phyloP scores from a whole-genome alignment of 2,329 filamentous ascomycete species.

The Fusarium humuli region DNA sequence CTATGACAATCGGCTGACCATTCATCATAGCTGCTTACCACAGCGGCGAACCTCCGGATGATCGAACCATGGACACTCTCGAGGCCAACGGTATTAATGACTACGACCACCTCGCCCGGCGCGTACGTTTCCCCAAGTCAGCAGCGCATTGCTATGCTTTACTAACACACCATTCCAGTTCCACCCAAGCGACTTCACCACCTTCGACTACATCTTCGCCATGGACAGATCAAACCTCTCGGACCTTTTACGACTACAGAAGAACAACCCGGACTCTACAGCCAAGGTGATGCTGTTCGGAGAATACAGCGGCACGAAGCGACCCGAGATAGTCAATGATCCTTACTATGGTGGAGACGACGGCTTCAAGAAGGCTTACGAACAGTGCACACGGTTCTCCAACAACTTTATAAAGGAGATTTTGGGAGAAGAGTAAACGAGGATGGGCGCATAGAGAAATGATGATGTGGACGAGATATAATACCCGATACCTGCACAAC shows the following conservation, averaged over 20 bases:
- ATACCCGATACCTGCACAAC: conserved; percentile 43
- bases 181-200: conserved; percentile 76
- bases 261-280: conserved; percentile 67
- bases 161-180: conserved; percentile 55
- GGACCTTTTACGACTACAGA: conserved; percentile 72
- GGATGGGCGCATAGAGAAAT: background rate
- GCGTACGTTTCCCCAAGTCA: conserved; percentile 62
- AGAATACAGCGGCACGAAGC: conserved; percentile 74
- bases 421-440: conserved; percentile 38
- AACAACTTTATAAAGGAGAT: conserved; percentile 77
- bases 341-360: conserved; percentile 91
- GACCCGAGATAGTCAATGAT: conserved; percentile 80
- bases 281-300: conserved; percentile 86
- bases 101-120: conserved; percentile 82
- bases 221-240: conserved; percentile 90
- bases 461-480: conserved; percentile 28
- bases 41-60: conserved; percentile 78
- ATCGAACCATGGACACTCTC: conserved; percentile 85
- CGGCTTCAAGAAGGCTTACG: conserved; percentile 87
- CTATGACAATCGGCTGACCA: conserved; percentile 11
- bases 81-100: conserved; percentile 77
- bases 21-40: conserved; percentile 79
- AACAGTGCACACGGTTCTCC: conserved; percentile 83
- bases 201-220: conserved; percentile 92
- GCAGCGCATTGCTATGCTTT: background rate